Base-by-base conservation (phyloP, 805 yeast species). In the Metschnikowia cubensis region DNA sequence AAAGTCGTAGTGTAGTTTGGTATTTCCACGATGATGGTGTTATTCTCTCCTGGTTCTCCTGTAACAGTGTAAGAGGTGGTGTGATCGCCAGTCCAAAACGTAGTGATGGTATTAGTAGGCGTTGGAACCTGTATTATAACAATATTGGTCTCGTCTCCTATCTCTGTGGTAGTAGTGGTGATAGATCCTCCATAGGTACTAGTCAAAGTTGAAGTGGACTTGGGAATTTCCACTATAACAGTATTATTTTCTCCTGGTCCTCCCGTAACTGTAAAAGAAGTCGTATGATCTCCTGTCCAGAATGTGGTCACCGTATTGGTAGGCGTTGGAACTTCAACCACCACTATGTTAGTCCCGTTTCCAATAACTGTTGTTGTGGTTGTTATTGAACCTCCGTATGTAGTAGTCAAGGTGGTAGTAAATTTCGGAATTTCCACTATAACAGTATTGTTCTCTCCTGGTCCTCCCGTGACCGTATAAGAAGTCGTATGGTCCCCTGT, bases 141-240 rank as follows among this genome's bases (percentile, higher is more conserved):
- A 6, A 58, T 51, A 7, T 48, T 49, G n/a, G 40, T 44, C 3
- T 15, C 42, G 8, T 15, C 25, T 14, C 47, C 50, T 11, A 18
- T 29, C 4, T 4, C 8, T 5, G 47, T 44, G 17, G 45, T 40
- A 25, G 46, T 34, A 18, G 37, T 38, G 18, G 45, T 33, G 18
- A 11, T n/a, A 7, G 22, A 21, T 1, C 22, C 22, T 3, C 22
- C 22, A 21, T 21, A 21, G 1, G 22, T 21, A 6, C 7, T 10
- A 7, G 60, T 54, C 15, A 35, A 17, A 2, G 58, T 48, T 1
- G 50, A 14, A 14, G 47, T 21, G 13, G 43, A 37, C 32, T 43
- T 50, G 3, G 55, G 62, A 38, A 58, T 55, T 40, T 57, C 53
- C 2, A 61, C 56, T 3, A 54, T 22, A 3, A 50, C 40, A 2